These are phyloP conservation scores for Tritrichomonas foetus DNA, from an alignment of 208 protist genomes.

Conservation along the genomic window DNA sequence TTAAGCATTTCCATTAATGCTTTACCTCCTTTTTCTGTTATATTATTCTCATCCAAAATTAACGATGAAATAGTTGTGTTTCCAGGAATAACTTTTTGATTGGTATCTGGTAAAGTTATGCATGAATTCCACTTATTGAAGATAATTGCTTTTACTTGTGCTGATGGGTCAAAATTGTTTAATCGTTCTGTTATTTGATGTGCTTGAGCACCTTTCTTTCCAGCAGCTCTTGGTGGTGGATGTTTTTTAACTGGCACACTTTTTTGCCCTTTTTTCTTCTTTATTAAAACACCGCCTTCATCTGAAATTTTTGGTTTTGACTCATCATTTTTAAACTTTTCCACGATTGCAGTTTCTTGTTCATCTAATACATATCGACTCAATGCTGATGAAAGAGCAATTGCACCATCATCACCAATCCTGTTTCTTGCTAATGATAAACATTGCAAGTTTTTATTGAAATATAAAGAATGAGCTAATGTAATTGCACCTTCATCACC, in stretches of 20 bases:
- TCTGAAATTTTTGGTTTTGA: slow-evolving; percentile 27
- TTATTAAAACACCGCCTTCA: not conserved
- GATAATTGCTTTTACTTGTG: not conserved
- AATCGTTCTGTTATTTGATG: not conserved
- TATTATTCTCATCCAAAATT: slow-evolving; percentile 20
- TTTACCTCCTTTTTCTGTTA: not conserved
- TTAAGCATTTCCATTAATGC: not conserved
- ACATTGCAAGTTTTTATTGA: not conserved
- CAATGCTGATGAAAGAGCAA: slow-evolving; percentile 7
- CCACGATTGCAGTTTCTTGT: slow-evolving; percentile 4
- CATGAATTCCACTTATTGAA: slow-evolving; percentile 11
- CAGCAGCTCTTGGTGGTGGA: not conserved
- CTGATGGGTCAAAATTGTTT: not conserved
- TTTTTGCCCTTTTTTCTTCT: slow-evolving; percentile 32
- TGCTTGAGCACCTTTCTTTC: not conserved
- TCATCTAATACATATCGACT: not conserved
- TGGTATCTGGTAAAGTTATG: not conserved
- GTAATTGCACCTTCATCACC: slow-evolving; percentile 40
- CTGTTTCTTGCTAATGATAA: slow-evolving; percentile 39
- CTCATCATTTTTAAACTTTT: not conserved
- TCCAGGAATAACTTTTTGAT: not conserved
- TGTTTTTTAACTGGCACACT: not conserved
- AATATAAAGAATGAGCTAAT: slow-evolving; percentile 21
- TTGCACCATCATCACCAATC: slow-evolving; percentile 39
- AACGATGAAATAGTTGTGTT: not conserved